Evolutionary conservation across 768 basidiomycete species (phyloP).

Genomic region (Leccinellum albellum): DNA sequence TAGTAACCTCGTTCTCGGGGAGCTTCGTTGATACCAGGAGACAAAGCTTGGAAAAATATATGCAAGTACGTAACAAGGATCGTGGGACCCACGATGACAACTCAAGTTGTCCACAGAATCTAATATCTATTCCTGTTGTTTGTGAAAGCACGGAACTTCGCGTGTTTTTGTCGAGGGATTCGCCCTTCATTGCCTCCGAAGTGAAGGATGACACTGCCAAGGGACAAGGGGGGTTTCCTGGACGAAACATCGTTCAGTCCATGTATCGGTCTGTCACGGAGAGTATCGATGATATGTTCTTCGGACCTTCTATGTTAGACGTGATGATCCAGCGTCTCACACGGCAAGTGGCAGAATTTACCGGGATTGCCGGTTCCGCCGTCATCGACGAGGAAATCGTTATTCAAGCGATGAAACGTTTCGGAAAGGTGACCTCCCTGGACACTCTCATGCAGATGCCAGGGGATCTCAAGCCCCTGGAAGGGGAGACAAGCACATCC

Average conservation of each 20-base stretch:
- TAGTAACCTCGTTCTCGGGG: conserved; percentile 84
- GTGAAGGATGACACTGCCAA: conserved; percentile 38
- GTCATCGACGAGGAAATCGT: conserved; percentile 83
- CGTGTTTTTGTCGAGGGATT: conserved; percentile 83
- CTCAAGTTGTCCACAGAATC: conserved; percentile 44
- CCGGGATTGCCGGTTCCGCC: conserved; percentile 75
- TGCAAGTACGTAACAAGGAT: conserved; percentile 56
- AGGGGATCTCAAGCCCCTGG: conserved; percentile 74
- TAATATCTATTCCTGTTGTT: conserved; percentile 68
- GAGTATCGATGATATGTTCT: conserved; percentile 96
- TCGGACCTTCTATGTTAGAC: conserved; percentile 93
- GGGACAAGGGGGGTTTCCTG: conserved; percentile 50
- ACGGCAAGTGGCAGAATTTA: conserved; percentile 84
- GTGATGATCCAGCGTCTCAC: conserved; percentile 90
- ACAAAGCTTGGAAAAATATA: conserved; percentile 78
- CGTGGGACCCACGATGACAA: background rate
- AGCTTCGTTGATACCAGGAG: conserved; percentile 83
- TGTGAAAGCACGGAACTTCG: conserved; percentile 83
- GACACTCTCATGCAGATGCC: conserved; percentile 70
- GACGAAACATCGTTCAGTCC: conserved; percentile 74
- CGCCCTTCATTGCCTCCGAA: conserved; percentile 70
- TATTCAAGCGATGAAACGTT: conserved; percentile 69
- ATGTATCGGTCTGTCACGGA: conserved; percentile 91
- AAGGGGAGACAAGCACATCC: conserved; percentile 85
- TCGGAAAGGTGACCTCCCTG: conserved; percentile 62